Evolutionary conservation across 176 grass and related monocot species (phyloP), one percentile per base, ranked within the genome.

Genomic region (Phoenix dactylifera): DNA sequence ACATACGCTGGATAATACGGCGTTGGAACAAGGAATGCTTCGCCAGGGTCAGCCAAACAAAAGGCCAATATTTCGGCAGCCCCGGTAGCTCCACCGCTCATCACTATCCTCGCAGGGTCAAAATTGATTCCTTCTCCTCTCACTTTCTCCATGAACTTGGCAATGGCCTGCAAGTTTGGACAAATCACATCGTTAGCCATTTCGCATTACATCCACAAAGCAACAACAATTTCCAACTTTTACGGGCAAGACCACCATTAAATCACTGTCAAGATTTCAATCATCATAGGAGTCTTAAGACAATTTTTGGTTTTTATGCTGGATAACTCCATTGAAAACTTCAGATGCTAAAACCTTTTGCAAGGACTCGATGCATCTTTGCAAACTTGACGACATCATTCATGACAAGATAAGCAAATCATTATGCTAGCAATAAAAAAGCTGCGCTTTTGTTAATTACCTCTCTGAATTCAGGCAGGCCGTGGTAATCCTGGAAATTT

Each of bases 401-500:
- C 26, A 4, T 28, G 26, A 28, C 26, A 28, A 28, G 26, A 28
- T 4, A 28, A 28, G 26, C 26, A 28, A 28, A 28, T 28, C 26
- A 4, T 28, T 28, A 28, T 28, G 26, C 3, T 28, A 28, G 5
- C 26, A 28, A 28, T 28, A 28, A 28, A 28, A 4, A 28, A 28
- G 28, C 28, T 30, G 35, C 35, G 12, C 35, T 44, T 44, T 12
- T 44, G 10, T 44, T 44, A 44, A 44, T 67, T 63, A 90, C 92
- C 84, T 83, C 50, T 79, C 76, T 77, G 77, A 92, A 98, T 54
- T 77, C 68, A 22, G 76, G 70, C 23, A 88, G 66, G 59, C 93
- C 93, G 24, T 98, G 81, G 59, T 98, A 98, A 80, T 98, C 87
- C 75, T 98, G 93, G 76, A 86, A 98, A 70, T 98, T 98, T 20